Conservation (phyloP, 2,329 filamentous ascomycete genomes). For the Aspergillus luchuensis region DNA sequence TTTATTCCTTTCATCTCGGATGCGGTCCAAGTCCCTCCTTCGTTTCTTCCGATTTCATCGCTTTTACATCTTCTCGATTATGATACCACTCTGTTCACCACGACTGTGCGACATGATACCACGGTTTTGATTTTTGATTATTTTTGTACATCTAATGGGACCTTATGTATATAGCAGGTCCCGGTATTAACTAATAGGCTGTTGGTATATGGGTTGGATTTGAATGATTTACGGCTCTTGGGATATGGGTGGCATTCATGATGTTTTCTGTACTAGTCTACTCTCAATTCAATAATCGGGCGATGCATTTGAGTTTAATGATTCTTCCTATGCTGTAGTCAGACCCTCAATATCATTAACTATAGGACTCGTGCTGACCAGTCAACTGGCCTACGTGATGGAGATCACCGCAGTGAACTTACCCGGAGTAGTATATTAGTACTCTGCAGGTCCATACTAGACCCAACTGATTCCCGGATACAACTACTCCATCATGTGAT, state of each 20-base stretch:
- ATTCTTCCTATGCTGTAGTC: background rate
- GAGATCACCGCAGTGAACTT: too few relatives aligned
- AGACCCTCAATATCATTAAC: too few relatives aligned
- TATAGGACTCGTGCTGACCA: too few relatives aligned
- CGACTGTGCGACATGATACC: slow-evolving; percentile 40
- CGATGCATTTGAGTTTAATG: background rate
- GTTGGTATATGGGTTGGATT: background rate
- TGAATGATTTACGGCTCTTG: slow-evolving; percentile 9
- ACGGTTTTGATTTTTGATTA: slow-evolving; percentile 23
- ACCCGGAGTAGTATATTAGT: too few relatives aligned
- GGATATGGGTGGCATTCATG: slow-evolving; percentile 7
- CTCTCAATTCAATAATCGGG: background rate
- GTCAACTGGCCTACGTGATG: too few relatives aligned
- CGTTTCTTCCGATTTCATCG: slow-evolving; percentile 15
- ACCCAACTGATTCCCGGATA: too few relatives aligned
- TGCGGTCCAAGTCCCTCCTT: slow-evolving; percentile 6
- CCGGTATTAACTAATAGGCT: background rate
- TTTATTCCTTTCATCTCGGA: background rate
- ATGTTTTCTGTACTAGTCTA: background rate
- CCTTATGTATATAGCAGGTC: slow-evolving; percentile 14
- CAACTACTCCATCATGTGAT: too few relatives aligned
- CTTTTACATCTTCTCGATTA: slow-evolving; percentile 27
- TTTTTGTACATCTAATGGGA: slow-evolving; percentile 10
- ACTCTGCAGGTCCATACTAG: too few relatives aligned
- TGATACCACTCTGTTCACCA: slow-evolving; percentile 47